These are phyloP conservation scores for Wickerhamiella azyma DNA, from an alignment of 805 yeast genomes.

Conservation along the genomic window DNA sequence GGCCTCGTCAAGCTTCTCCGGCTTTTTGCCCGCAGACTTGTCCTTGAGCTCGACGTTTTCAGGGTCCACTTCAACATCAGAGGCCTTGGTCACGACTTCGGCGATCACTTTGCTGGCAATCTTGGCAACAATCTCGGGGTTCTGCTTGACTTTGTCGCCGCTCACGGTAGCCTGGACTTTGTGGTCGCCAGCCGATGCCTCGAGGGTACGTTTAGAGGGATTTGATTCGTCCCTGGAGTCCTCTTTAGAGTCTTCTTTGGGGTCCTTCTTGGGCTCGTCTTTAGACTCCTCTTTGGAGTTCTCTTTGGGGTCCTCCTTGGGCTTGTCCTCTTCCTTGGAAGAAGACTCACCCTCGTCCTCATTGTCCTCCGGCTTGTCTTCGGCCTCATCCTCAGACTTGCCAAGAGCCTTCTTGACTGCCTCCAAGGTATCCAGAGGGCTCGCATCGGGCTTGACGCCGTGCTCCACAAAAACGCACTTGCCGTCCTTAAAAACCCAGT, in stretches of 20 bases:
- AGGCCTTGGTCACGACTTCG: slow-evolving; percentile 3
- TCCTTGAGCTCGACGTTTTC: slow-evolving; percentile 66
- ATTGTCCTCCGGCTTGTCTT: neutral
- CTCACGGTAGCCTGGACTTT: neutral
- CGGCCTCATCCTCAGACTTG: slow-evolving; percentile 5
- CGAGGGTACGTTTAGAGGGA: neutral
- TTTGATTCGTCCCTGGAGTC: neutral
- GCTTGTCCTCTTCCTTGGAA: neutral
- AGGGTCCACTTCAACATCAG: slow-evolving; percentile 50
- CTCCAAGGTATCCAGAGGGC: slow-evolving; percentile 22
- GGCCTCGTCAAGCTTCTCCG: slow-evolving; percentile 3
- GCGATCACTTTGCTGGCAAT: slow-evolving; percentile 3
- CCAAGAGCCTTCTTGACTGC: slow-evolving; percentile 11
- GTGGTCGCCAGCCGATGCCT: neutral
- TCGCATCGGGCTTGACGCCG: slow-evolving; percentile 34
- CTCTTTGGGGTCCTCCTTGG: neutral
- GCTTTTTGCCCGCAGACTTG: neutral
- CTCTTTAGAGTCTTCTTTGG: neutral
- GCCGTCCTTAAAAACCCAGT: slow-evolving; percentile 79
- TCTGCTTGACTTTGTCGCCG: neutral
- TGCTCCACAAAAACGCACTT: slow-evolving; percentile 40
- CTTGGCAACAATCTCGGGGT: neutral
- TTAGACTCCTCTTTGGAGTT: neutral
- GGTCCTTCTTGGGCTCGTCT: slow-evolving; percentile 1
- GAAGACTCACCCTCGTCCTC: neutral